A percentile compares a stretch with the other conserved stretches of the same genome.
phyloP scores from a whole-genome alignment of 73 alveolate genomes.

The Paramecium caudatum region DNA sequence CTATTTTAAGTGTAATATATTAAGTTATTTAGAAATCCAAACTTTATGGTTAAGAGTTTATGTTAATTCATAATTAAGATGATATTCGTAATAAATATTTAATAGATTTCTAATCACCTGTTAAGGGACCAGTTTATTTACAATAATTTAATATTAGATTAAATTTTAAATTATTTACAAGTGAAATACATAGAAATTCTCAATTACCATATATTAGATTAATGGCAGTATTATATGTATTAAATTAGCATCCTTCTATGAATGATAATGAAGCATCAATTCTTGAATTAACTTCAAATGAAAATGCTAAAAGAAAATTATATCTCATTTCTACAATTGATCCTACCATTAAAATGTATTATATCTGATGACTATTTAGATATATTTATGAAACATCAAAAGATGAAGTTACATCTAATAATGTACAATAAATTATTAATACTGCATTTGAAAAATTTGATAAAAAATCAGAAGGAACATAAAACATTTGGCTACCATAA shows the following conservation, averaged over 20 bases:
- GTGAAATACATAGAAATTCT: conserved; percentile 7
- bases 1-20: neutral
- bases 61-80: neutral
- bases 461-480: neutral
- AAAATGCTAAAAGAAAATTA: neutral
- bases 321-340: neutral
- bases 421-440: neutral
- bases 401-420: neutral
- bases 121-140: conserved; percentile 16
- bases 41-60: conserved; percentile 24
- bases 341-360: neutral
- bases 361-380: neutral
- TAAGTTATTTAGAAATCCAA: conserved; percentile 29
- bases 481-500: neutral
- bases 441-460: neutral
- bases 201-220: neutral
- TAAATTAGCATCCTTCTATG: neutral
- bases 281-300: conserved; percentile 1
- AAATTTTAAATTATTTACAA: neutral
- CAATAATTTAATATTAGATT: neutral
- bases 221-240: neutral
- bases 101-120: neutral
- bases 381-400: neutral
- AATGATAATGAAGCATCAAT: conserved; percentile 1
- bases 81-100: neutral